Percentiles rank a stretch among this genome's conserved stretches.
phyloP scores from a whole-genome alignment of 345 rosid species.

The Mercurialis annua region DNA sequence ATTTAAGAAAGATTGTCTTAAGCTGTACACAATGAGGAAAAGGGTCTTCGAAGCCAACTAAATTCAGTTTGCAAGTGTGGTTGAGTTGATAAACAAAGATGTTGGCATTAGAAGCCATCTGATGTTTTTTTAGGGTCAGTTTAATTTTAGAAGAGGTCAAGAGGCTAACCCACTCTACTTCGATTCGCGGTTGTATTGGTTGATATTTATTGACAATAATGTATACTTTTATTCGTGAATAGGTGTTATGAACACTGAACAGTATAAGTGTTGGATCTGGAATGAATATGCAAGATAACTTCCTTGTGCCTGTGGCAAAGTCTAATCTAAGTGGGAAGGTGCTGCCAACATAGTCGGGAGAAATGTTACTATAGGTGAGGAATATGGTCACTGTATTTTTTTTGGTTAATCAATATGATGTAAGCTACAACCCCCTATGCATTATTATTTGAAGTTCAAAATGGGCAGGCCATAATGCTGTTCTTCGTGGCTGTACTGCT shows the following conservation, averaged over 20 bases:
- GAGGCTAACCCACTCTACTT: too few species aligned
- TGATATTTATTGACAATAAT: conserved; percentile 7
- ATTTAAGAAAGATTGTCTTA: too few species aligned
- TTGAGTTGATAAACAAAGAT: too few species aligned
- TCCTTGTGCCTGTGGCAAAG: conserved; percentile 93
- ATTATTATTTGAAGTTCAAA: conserved; percentile 20
- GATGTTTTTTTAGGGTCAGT: too few species aligned
- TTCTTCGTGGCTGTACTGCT: conserved; percentile 91
- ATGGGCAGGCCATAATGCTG: conserved; percentile 85
- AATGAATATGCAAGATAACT: conserved; percentile 94
- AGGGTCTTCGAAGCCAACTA: too few species aligned
- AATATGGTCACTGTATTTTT: neutral
- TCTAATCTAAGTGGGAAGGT: conserved; percentile 92
- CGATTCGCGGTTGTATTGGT: neutral
- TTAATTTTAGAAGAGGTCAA: too few species aligned
- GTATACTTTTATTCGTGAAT: neutral
- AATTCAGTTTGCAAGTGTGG: too few species aligned
- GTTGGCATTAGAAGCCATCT: too few species aligned
- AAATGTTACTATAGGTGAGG: conserved; percentile 89
- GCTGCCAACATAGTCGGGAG: conserved; percentile 76
- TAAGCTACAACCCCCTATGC: conserved; percentile 4
- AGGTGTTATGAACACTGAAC: conserved; percentile 95
- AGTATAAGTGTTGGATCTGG: conserved; percentile 75
- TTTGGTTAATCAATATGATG: neutral
- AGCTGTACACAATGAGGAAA: too few species aligned